Evolutionary conservation across 257 asterid genomes (phyloP), one percentile per base, ranked within the genome.

Genomic region (Scutellaria minor): DNA sequence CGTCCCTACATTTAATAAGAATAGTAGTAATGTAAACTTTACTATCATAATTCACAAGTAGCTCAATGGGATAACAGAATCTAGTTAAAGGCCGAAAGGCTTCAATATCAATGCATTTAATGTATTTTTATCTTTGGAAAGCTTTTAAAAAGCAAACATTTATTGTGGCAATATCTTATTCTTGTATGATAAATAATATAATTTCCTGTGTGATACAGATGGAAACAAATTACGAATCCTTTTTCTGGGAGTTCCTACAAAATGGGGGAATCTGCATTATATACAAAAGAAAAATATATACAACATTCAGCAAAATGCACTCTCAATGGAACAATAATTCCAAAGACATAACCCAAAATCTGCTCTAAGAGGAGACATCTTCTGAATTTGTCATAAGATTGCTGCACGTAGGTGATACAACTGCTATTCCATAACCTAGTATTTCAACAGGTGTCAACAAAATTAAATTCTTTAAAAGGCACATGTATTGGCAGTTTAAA

Each of bases 341-440:
- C 37, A 7, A 22, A 66, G 12, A 48, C n/a, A 54, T 45, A 15
- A 73, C 18, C 7, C 20, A 66, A 65, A 24, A 13, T 13, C 22
- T 22, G 14, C 46, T 37, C 13, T 24, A 51, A 41, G 40, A 63
- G 51, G 53, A 20, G 27, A 20, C 10, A 55, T 47, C 50, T n/a
- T 67, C 47, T 22, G 6, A 51, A 5, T 35, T 71, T 48, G n/a
- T 8, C 45, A 51, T 10, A 11, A 52, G 40, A 2, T 13, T 14
- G 5, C 39, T 0, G 6, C 20, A 12, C 15, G 5, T 71, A 52
- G 64, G 24, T 42, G 27, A 6, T 9, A 67, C 37, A 56, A 20
- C 14, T 74, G 74, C 76, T 47, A 48, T 46, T 48, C 27, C 12
- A 27, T 41, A 9, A 14, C 35, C 52, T 45, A 48, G 66, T 27